A percentile compares a stretch with the other conserved stretches of the same genome.
These are phyloP conservation scores for Trebouxia sp. DNA, from an alignment of 139 green algal species.

Conservation along the genomic window DNA sequence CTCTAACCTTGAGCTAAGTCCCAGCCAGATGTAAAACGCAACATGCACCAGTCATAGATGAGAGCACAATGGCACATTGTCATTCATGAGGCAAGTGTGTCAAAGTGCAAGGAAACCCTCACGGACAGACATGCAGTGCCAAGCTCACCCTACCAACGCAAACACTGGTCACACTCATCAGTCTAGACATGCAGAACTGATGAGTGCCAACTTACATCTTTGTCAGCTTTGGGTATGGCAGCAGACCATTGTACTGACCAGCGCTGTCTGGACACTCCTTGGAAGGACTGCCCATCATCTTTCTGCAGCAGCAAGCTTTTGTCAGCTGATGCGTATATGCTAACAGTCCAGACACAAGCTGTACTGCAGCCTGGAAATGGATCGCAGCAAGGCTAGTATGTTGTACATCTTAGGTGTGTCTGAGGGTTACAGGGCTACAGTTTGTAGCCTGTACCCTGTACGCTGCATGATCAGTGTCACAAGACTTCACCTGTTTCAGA, in stretches of 20 bases:
- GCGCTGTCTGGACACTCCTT: not conserved
- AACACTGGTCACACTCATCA: not conserved
- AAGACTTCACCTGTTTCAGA: not conserved
- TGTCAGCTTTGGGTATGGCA: constrained; percentile 13
- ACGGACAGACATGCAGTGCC: too few relatives aligned
- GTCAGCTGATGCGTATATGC: not conserved
- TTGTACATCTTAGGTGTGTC: not conserved
- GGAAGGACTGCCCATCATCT: not conserved
- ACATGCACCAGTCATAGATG: too few relatives aligned
- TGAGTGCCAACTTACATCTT: not conserved
- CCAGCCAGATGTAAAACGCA: too few relatives aligned
- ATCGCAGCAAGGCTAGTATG: too few relatives aligned
- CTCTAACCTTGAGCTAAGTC: too few relatives aligned
- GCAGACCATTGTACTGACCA: constrained; percentile 7
- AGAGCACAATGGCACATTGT: too few relatives aligned
- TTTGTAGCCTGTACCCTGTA: not conserved
- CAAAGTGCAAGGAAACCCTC: too few relatives aligned
- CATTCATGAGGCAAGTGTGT: too few relatives aligned
- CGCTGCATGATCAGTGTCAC: not conserved
- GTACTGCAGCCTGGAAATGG: not conserved
- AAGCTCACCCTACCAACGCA: not conserved
- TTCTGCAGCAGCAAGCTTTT: not conserved
- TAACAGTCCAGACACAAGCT: not conserved
- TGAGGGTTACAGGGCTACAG: not conserved
- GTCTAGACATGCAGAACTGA: not conserved